Evolutionary conservation across 192 early-diverging fungal species (phyloP).

Genomic region (Rhizoclosmatium globosum): DNA sequence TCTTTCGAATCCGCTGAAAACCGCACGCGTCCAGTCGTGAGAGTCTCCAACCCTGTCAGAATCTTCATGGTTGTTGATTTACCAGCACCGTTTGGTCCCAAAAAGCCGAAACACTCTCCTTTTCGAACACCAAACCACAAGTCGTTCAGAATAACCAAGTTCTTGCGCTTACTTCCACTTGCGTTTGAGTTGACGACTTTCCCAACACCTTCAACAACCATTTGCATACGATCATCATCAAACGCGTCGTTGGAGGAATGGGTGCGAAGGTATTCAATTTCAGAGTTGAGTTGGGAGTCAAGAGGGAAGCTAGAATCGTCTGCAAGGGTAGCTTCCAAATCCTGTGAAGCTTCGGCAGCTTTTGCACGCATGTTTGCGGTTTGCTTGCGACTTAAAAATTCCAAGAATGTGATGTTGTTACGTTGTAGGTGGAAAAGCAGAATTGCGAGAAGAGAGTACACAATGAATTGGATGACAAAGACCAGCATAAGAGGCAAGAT

Average conservation of each 20-base stretch:
- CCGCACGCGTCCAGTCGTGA: constrained; percentile 61
- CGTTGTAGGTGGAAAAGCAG: constrained; percentile 3
- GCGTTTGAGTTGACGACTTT: constrained; percentile 15
- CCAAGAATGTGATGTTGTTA: constrained; percentile 5
- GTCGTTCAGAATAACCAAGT: constrained; percentile 47
- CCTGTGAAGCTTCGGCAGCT: background rate
- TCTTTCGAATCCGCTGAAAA: constrained; percentile 41
- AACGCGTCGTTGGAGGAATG: background rate
- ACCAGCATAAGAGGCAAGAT: constrained; percentile 12
- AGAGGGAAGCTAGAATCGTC: background rate
- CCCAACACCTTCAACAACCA: constrained; percentile 17
- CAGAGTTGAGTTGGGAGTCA: background rate
- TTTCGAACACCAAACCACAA: constrained; percentile 52
- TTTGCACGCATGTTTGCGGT: background rate
- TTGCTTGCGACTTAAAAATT: background rate
- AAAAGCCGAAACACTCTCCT: constrained; percentile 46
- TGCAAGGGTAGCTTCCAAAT: constrained; percentile 4
- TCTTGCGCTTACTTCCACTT: too few relatives aligned
- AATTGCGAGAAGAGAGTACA: background rate
- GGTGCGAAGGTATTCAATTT: background rate
- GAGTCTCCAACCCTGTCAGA: constrained; percentile 60
- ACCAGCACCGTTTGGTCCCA: constrained; percentile 1
- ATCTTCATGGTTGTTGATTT: constrained; percentile 66
- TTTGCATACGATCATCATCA: constrained; percentile 7
- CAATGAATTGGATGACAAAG: background rate